Conservation (phyloP, 2,329 filamentous ascomycete genomes). For the Fusarium nelsonii region DNA sequence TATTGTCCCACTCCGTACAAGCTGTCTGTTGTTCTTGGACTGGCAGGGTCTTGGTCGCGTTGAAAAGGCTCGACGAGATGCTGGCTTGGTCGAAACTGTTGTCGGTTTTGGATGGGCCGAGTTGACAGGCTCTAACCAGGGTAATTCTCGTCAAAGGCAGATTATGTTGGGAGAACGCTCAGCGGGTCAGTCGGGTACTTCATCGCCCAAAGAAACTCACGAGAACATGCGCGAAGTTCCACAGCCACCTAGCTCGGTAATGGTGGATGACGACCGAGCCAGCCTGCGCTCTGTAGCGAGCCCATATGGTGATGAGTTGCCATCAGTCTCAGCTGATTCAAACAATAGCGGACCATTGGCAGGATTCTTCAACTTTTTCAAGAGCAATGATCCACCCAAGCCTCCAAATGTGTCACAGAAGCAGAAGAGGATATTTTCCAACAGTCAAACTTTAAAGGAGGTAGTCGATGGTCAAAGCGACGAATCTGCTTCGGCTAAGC, state of each 20-base stretch:
- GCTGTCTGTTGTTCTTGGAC: constrained; percentile 94
- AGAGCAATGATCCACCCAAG: constrained; percentile 66
- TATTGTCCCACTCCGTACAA: constrained; percentile 94
- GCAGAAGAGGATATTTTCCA: constrained; percentile 77
- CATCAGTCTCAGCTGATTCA: constrained; percentile 47
- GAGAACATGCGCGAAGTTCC: constrained; percentile 71
- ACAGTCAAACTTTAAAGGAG: constrained; percentile 76
- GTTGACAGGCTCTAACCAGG: constrained; percentile 78
- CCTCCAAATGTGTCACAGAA: constrained; percentile 66
- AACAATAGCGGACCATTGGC: constrained; percentile 65
- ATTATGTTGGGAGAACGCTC: constrained; percentile 53
- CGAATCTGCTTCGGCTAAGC: constrained; percentile 26
- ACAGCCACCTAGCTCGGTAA: constrained; percentile 75
- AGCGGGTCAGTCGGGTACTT: constrained; percentile 51
- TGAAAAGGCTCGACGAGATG: constrained; percentile 92
- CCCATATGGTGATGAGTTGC: constrained; percentile 45
- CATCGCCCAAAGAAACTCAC: constrained; percentile 50
- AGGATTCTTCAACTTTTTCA: constrained; percentile 80
- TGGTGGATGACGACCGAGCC: constrained; percentile 73
- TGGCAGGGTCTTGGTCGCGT: constrained; percentile 95
- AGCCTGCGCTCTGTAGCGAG: constrained; percentile 64
- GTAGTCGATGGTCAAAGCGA: constrained; percentile 6
- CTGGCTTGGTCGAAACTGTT: constrained; percentile 90
- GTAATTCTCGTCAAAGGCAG: constrained; percentile 58
- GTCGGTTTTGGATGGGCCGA: constrained; percentile 97